Percentiles rank a stretch among this genome's conserved stretches.
phyloP scores from a whole-genome alignment of 768 basidiomycete species.

The Hypholoma sublateritium region DNA sequence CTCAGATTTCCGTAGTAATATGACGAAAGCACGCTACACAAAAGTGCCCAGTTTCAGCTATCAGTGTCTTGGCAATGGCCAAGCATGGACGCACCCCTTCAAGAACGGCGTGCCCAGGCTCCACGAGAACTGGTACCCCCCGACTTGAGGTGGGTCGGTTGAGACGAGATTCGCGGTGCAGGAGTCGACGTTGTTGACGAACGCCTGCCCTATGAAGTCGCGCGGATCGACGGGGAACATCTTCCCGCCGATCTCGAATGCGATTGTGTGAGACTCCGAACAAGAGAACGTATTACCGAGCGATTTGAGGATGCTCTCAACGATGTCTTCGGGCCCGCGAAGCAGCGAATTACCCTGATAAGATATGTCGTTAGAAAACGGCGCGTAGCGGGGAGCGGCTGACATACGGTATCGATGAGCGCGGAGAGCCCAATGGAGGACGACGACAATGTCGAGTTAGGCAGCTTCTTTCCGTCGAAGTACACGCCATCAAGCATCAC shows the following conservation, averaged over 20 bases:
- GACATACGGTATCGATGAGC: conserved; percentile 67
- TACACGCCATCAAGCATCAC: conserved; percentile 69
- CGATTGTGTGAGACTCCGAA: conserved; percentile 56
- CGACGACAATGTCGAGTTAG: conserved; percentile 50
- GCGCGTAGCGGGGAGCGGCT: not conserved
- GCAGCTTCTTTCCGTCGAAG: conserved; percentile 63
- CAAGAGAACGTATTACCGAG: conserved; percentile 54
- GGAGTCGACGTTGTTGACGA: conserved; percentile 31
- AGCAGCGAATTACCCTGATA: conserved; percentile 71
- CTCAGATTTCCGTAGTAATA: conserved; percentile 75
- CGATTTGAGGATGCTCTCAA: conserved; percentile 42
- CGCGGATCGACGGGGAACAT: conserved; percentile 75
- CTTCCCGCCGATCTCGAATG: conserved; percentile 68
- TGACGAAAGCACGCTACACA: conserved; percentile 55
- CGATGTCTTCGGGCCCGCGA: conserved; percentile 69
- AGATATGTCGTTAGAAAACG: not conserved
- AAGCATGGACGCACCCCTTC: conserved; percentile 68
- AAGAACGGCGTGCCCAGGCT: conserved; percentile 76
- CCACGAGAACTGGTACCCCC: conserved; percentile 73
- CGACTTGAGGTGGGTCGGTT: conserved; percentile 61
- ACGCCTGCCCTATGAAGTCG: conserved; percentile 56
- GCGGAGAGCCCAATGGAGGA: conserved; percentile 56
- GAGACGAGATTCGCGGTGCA: conserved; percentile 57
- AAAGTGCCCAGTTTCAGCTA: not conserved
- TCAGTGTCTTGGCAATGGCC: not conserved